phyloP scores from a whole-genome alignment of 805 yeast genomes.

The Candida vaughaniae region DNA sequence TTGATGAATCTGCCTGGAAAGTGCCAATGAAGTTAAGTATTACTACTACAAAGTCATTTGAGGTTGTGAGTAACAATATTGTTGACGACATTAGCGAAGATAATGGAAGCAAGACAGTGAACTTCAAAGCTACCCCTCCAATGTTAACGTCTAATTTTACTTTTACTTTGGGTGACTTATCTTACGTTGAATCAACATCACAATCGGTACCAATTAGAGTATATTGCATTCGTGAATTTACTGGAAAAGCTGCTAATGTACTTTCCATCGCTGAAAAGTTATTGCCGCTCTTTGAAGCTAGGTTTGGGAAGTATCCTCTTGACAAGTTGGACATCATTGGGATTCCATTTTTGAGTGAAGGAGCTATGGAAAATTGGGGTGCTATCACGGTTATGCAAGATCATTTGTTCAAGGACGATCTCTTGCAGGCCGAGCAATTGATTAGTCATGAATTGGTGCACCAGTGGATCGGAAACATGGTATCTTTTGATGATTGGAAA shows the following conservation, averaged over 20 bases:
- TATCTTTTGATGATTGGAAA: conserved; percentile 67
- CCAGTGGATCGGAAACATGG: conserved; percentile 75
- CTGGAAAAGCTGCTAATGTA: conserved; percentile 43
- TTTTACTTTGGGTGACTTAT: conserved; percentile 68
- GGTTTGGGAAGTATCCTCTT: conserved; percentile 55
- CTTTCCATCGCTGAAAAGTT: conserved; percentile 46
- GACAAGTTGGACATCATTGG: conserved; percentile 66
- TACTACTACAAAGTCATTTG: conserved; percentile 43
- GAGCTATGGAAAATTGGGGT: conserved; percentile 83
- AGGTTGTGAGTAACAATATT: conserved; percentile 52
- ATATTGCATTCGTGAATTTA: conserved; percentile 55
- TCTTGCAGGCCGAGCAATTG: conserved; percentile 47
- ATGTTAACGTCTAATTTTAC: conserved; percentile 67
- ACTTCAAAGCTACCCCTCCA: conserved; percentile 53
- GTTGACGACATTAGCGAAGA: conserved; percentile 18
- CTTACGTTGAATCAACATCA: conserved; percentile 31
- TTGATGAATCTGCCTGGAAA: conserved; percentile 63
- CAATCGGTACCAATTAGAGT: conserved; percentile 45
- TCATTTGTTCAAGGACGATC: conserved; percentile 35
- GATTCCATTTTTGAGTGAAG: conserved; percentile 69
- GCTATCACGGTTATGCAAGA: conserved; percentile 58
- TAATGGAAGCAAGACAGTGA: conserved; percentile 21
- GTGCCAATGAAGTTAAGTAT: conserved; percentile 51
- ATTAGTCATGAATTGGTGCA: conserved; percentile 74
- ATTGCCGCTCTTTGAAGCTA: conserved; percentile 47